phyloP scores from a whole-genome alignment of 2,329 filamentous ascomycete species.

The Nemania diffusa region DNA sequence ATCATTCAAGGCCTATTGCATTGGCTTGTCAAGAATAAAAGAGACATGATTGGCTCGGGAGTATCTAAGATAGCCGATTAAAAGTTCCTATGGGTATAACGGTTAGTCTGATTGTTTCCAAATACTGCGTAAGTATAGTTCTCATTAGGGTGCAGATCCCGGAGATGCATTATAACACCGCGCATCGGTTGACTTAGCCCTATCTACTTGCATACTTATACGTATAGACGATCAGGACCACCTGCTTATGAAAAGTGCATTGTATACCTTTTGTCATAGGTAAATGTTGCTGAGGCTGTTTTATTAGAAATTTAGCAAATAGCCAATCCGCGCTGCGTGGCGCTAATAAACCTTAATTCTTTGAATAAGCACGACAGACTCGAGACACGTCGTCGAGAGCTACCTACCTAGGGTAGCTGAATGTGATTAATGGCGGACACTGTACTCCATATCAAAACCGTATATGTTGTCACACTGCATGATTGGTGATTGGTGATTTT shows the following conservation, averaged over 20 bases:
- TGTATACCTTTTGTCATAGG: background rate
- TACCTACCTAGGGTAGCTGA: too few relatives aligned
- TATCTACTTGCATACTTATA: background rate
- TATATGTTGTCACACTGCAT: conserved; percentile 21
- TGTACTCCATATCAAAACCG: conserved; percentile 12
- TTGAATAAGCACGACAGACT: background rate
- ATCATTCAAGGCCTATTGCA: conserved; percentile 2
- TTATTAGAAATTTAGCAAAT: background rate
- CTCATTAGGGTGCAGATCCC: conserved; percentile 30
- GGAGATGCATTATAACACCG: conserved; percentile 21
- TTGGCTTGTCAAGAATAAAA: conserved; percentile 19
- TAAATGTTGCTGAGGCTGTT: background rate
- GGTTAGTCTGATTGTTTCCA: conserved; percentile 30
- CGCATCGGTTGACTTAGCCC: conserved; percentile 24
- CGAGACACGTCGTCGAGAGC: background rate
- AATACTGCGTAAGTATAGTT: conserved; percentile 31
- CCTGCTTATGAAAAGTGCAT: background rate
- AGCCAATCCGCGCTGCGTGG: conserved; percentile 16
- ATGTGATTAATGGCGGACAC: conserved; percentile 2
- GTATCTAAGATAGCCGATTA: conserved; percentile 36
- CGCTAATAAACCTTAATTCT: conserved; percentile 30
- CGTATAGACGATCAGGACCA: background rate
- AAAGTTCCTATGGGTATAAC: conserved; percentile 29
- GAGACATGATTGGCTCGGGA: conserved; percentile 34
- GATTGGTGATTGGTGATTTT: conserved; percentile 12